Evolutionary conservation across 2,329 filamentous ascomycete genomes (phyloP).

Genomic region (Calonectria leucothoes): DNA sequence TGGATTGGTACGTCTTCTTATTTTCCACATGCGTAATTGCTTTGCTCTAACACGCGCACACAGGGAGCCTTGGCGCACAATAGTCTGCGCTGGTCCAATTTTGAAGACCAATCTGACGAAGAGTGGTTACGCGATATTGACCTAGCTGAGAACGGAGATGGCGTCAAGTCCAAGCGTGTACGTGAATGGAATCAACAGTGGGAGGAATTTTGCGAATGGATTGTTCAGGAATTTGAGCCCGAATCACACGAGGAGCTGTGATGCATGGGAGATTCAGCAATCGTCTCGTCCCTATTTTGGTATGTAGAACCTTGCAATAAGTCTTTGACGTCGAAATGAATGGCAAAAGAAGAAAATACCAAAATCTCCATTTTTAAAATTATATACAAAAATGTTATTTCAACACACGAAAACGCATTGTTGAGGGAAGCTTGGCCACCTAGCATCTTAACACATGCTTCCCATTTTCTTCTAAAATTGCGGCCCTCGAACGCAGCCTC

Average conservation of each 20-base stretch:
- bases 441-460: no score
- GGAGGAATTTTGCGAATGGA: conserved; percentile 3
- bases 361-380: not conserved
- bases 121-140: conserved; percentile 6
- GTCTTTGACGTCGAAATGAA: not conserved
- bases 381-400: not conserved
- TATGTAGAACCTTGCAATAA: not conserved
- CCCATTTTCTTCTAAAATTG: not conserved
- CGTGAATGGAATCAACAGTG: not conserved
- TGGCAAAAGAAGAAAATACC: not conserved
- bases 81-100: conserved; percentile 12
- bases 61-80: conserved; percentile 3
- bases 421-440: no score
- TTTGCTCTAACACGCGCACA: not conserved
- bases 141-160: not conserved
- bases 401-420: not conserved
- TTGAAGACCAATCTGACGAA: conserved; percentile 6
- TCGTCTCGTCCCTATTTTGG: not conserved
- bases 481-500: not conserved
- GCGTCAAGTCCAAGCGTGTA: not conserved
- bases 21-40: not conserved
- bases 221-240: conserved; percentile 5
- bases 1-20: not conserved
- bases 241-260: not conserved
- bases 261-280: not conserved